Evolutionary conservation across 2,329 filamentous ascomycete species (phyloP).

Genomic region (Talaromyces sp.): DNA sequence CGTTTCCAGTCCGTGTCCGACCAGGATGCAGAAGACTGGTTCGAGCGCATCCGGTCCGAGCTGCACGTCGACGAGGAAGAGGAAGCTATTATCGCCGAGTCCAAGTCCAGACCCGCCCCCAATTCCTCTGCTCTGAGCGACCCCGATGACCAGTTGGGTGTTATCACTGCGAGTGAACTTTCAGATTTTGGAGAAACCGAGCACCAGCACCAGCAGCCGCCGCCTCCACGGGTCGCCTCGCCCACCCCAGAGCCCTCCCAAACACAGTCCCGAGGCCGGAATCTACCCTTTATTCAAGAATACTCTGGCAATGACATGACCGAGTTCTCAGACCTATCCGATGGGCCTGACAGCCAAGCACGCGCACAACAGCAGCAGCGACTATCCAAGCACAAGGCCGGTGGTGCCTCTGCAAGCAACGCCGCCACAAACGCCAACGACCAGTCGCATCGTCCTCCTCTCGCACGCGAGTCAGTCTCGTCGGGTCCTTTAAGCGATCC

Average conservation of each 20-base stretch:
- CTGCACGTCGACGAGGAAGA: conserved; percentile 85
- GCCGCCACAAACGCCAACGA: background rate
- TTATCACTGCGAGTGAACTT: conserved; percentile 38
- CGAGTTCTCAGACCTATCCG: conserved; percentile 84
- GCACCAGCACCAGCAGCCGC: conserved; percentile 1
- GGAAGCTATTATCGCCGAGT: conserved; percentile 63
- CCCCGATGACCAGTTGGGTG: conserved; percentile 24
- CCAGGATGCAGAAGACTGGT: conserved; percentile 80
- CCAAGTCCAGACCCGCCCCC: conserved; percentile 15
- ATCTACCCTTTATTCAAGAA: conserved; percentile 41
- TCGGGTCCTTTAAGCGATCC: conserved; percentile 51
- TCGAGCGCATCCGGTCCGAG: conserved; percentile 71
- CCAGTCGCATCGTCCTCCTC: conserved; percentile 2
- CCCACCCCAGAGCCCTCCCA: conserved; percentile 32
- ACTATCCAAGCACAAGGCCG: conserved; percentile 16
- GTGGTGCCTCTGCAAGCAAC: background rate
- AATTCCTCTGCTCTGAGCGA: conserved; percentile 12
- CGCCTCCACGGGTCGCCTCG: conserved; percentile 17
- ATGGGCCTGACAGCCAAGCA: conserved; percentile 38
- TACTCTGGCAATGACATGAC: conserved; percentile 64
- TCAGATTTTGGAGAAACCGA: conserved; percentile 33
- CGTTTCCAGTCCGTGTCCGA: conserved; percentile 75
- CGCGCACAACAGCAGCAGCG: conserved; percentile 18
- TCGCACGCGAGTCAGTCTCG: conserved; percentile 1
- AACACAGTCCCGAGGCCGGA: conserved; percentile 24